A percentile compares a stretch with the other conserved stretches of the same genome.
phyloP scores from a whole-genome alignment of 306 rosid genomes.

The Cercis canadensis region DNA sequence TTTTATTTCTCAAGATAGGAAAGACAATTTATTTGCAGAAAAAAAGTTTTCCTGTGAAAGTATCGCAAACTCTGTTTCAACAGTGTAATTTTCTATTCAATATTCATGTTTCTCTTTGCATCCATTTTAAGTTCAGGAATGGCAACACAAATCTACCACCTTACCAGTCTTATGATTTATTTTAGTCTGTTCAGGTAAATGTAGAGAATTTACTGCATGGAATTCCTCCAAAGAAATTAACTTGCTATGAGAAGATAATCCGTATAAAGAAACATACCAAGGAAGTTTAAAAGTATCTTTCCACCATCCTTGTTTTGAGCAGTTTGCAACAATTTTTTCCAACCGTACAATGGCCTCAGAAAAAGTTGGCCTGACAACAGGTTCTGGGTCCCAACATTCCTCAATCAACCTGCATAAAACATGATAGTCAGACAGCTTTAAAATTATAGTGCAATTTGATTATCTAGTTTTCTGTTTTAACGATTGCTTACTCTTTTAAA shows the following conservation, averaged over 20 bases:
- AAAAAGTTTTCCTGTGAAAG: not conserved
- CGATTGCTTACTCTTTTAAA: conserved; percentile 78
- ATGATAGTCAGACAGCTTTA: conserved; percentile 41
- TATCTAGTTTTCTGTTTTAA: conserved; percentile 12
- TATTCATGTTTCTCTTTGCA: not conserved
- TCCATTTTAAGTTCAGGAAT: not conserved
- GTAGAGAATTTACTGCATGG: conserved; percentile 9
- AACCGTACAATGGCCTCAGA: conserved; percentile 78
- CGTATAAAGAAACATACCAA: conserved; percentile 65
- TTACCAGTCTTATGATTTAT: conserved; percentile 10
- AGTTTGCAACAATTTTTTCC: conserved; percentile 78
- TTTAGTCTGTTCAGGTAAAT: conserved; percentile 24
- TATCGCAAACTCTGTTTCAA: not conserved
- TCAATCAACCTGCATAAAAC: conserved; percentile 76
- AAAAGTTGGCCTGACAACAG: conserved; percentile 89
- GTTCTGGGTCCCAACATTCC: conserved; percentile 93
- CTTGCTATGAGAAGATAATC: conserved; percentile 9
- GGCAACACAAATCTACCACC: conserved; percentile 13
- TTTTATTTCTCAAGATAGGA: conserved; percentile 17
- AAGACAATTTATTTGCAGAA: not conserved
- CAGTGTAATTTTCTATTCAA: not conserved
- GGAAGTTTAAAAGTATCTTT: conserved; percentile 97
- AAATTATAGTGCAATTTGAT: conserved; percentile 25
- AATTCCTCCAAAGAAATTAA: conserved; percentile 31
- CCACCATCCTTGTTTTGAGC: conserved; percentile 99